Evolutionary conservation across 371 early-diverging fungal genomes (phyloP), one percentile per base, ranked within the genome.

Genomic region (Mortierella sp.): DNA sequence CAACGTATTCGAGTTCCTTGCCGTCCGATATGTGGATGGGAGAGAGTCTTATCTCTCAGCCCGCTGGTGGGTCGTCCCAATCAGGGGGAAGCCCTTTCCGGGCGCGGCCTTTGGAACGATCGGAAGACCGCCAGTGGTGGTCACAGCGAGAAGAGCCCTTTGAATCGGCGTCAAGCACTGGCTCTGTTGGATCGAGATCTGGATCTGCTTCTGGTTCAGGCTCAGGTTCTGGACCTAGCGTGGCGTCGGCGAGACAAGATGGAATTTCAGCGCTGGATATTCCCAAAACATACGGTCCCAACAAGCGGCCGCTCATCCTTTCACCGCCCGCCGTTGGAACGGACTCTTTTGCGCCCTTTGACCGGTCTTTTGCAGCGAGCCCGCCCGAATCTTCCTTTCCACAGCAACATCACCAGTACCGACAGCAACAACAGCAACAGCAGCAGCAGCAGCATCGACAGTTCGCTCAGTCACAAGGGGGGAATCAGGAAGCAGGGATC

Each of bases 281-380:
- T 5, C 46, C 64, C 28, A 71, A 75, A 26, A 67, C 64, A 75
- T 53, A 48, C 21, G 72, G 72, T 8, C 69, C 37, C 6, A 76
- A 73, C 73, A 80, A 80, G 16, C 53, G 81, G 31, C 81, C 81
- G 10, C 51, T 76, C 44, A 37, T 76, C 37, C 55, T 69, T 19
- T 81, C 76, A 4, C 76, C 81, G 6, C 72, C 76, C 1, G 44
- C n/a, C 50, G 46, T 34, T 59, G 46, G 28, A 46, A 37, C 72
- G 2, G 55, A 71, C 46, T 26, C 61, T 43, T 24, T 59, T 59
- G 37, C 37, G 16, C 14, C 57, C 28, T 28, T 61, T 50, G 43
- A 61, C 28, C 40, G 31, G 21, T 3, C 21, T 40, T 46, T 67
- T 2, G 40, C 48, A 51, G 21, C 70, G 37, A 26, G 28, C 21